Evolutionary conservation across 2,329 filamentous ascomycete genomes (phyloP).

Genomic region (Diaporthe caulivora): DNA sequence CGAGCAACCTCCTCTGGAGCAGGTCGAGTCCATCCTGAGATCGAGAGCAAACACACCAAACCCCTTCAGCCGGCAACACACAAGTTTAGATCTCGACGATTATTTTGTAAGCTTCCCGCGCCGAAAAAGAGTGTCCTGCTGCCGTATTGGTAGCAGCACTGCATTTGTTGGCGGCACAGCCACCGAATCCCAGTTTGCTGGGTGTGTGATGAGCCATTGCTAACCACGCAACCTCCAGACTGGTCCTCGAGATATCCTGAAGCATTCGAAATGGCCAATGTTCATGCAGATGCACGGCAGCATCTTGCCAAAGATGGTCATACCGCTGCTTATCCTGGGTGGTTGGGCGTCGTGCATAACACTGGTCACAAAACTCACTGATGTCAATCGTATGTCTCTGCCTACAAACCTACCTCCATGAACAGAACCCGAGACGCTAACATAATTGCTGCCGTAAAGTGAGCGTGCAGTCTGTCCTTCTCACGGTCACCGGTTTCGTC

Average conservation of each 20-base stretch:
- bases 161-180: neutral
- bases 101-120: conserved; percentile 55
- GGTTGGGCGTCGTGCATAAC: conserved; percentile 77
- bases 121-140: neutral
- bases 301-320: conserved; percentile 78
- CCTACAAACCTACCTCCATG: neutral
- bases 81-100: conserved; percentile 56
- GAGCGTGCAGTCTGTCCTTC: conserved; percentile 75
- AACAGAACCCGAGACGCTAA: neutral
- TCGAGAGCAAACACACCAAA: conserved; percentile 46
- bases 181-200: neutral
- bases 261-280: conserved; percentile 83
- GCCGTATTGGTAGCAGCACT: too few relatives aligned
- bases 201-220: neutral
- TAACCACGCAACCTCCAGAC: conserved; percentile 45
- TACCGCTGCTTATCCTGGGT: conserved; percentile 74
- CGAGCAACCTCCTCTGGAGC: conserved; percentile 38
- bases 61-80: conserved; percentile 48
- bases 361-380: conserved; percentile 55
- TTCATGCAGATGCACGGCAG: conserved; percentile 84
- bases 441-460: conserved; percentile 41
- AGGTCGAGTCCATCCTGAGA: conserved; percentile 45
- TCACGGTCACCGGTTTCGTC: conserved; percentile 88
- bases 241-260: conserved; percentile 76
- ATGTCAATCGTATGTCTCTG: conserved; percentile 29